Conservation (phyloP, 768 basidiomycete species). For the Phanerochaete carnosa region DNA sequence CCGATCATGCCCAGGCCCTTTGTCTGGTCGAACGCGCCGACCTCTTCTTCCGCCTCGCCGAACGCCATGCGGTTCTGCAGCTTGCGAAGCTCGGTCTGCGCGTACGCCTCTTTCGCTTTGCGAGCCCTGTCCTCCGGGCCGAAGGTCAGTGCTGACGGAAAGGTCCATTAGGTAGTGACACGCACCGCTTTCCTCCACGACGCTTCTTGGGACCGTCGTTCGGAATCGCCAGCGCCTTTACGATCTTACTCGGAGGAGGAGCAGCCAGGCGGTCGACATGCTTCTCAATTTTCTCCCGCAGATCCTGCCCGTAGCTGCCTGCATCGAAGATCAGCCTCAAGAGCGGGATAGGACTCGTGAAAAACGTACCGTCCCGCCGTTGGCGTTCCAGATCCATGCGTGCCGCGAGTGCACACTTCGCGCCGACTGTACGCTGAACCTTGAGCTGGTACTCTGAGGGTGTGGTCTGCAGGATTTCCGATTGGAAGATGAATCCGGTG, state of each 20-base stretch:
- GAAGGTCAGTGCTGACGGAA: too few relatives aligned
- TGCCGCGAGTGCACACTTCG: conserved; percentile 86
- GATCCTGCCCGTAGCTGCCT: conserved; percentile 78
- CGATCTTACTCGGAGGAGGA: conserved; percentile 90
- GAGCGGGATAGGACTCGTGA: not conserved
- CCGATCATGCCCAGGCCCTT: conserved; percentile 98
- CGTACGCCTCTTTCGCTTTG: conserved; percentile 98
- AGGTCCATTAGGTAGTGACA: too few relatives aligned
- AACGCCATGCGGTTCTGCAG: conserved; percentile 96
- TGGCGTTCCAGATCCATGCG: conserved; percentile 92
- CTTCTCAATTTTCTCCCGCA: conserved; percentile 88
- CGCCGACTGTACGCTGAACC: conserved; percentile 90
- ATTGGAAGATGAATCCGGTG: conserved; percentile 96
- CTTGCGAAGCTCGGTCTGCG: conserved; percentile 94
- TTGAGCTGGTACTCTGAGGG: conserved; percentile 89
- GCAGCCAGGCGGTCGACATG: conserved; percentile 89
- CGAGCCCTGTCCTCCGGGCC: conserved; percentile 77
- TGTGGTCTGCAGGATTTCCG: conserved; percentile 79
- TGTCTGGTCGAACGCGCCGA: conserved; percentile 96
- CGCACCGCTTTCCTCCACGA: conserved; percentile 87
- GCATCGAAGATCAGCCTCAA: not conserved
- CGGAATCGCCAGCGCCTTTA: conserved; percentile 91
- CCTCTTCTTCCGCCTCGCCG: conserved; percentile 93
- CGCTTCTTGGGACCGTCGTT: conserved; percentile 96
- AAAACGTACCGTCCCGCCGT: conserved; percentile 66